Conservation (phyloP, 73 alveolate genomes). For the Stentor coeruleus region DNA sequence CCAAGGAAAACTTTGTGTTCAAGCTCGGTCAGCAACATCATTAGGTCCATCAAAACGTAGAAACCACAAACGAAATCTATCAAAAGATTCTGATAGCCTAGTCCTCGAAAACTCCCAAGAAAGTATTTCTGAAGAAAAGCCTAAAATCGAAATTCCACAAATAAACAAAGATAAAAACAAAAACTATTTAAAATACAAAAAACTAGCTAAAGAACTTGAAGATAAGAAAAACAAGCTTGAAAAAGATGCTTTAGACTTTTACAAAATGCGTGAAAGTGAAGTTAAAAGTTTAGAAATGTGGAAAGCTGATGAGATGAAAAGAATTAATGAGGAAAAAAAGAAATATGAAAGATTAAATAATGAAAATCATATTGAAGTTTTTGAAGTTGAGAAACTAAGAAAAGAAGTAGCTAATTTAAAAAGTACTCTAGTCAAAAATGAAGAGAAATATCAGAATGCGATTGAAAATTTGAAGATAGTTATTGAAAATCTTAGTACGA, state of each 20-base stretch:
- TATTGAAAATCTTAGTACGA: conserved; percentile 69
- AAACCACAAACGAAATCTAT: too few species aligned
- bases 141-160: neutral
- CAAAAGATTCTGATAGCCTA: neutral
- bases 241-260: conserved; percentile 57
- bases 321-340: conserved; percentile 54
- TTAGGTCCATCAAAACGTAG: neutral
- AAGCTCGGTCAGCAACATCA: neutral
- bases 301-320: conserved; percentile 67
- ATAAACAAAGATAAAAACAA: neutral
- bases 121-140: neutral
- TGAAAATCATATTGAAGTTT: conserved; percentile 48
- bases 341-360: conserved; percentile 56
- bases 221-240: conserved; percentile 16
- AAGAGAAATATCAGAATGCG: conserved; percentile 75
- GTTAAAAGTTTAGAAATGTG: conserved; percentile 56
- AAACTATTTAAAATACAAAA: too few species aligned
- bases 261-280: conserved; percentile 44
- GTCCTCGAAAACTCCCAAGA: neutral
- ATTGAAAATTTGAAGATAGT: conserved; percentile 80
- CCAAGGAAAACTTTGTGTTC: neutral
- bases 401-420: conserved; percentile 62
- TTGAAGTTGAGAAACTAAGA: conserved; percentile 83
- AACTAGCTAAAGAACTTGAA: neutral
- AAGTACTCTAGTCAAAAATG: conserved; percentile 74